Evolutionary conservation across 2,329 filamentous ascomycete genomes (phyloP).

Genomic region (Whalleya microplaca): DNA sequence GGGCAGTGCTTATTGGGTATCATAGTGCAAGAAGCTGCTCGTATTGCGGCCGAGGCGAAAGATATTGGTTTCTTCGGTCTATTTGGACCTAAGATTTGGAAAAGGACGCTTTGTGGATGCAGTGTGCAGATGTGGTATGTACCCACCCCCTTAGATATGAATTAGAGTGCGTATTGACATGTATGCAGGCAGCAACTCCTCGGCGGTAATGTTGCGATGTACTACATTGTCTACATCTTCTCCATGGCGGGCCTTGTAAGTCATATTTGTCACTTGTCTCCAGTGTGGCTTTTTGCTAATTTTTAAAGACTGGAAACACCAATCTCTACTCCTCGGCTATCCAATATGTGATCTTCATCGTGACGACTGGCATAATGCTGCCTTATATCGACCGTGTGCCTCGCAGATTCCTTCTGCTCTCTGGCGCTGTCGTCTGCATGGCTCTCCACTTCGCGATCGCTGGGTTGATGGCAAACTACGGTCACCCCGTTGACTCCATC

Average conservation of each 20-base stretch:
- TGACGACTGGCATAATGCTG: constrained; percentile 54
- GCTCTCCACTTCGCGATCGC: constrained; percentile 52
- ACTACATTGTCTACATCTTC: constrained; percentile 67
- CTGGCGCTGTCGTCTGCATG: constrained; percentile 50
- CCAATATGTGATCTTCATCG: constrained; percentile 59
- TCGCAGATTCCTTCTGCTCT: constrained; percentile 50
- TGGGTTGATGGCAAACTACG: constrained; percentile 53
- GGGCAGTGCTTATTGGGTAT: too few relatives aligned
- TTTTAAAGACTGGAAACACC: constrained; percentile 26
- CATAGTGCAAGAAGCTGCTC: constrained; percentile 39
- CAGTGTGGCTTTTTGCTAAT: background rate
- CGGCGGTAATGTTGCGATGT: constrained; percentile 61
- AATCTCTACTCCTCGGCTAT: constrained; percentile 55
- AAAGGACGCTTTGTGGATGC: constrained; percentile 55
- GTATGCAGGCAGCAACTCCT: constrained; percentile 53
- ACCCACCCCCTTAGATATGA: background rate
- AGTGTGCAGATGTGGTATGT: constrained; percentile 53
- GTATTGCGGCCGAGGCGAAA: constrained; percentile 42
- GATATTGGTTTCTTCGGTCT: constrained; percentile 46
- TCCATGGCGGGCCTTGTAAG: constrained; percentile 53
- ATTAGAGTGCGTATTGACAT: background rate
- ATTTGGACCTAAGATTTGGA: constrained; percentile 52
- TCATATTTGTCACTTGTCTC: background rate
- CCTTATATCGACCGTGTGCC: constrained; percentile 54
- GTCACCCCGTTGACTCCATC: constrained; percentile 47